These are phyloP conservation scores for Emmonsia crescens DNA, from an alignment of 2,329 filamentous ascomycete genomes.

Conservation along the genomic window DNA sequence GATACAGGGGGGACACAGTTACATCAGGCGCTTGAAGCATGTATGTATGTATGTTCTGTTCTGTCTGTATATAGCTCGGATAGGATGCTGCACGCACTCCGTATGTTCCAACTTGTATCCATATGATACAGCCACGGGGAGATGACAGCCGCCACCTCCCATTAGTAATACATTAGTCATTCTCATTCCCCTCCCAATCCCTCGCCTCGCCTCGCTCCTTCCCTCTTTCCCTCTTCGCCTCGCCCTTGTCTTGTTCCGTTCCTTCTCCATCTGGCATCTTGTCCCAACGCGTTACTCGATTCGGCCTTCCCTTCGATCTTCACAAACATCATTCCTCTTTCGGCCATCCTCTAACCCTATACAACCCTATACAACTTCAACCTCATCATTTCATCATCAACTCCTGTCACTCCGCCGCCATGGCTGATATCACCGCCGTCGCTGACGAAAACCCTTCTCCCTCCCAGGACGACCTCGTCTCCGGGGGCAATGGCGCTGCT, in stretches of 20 bases:
- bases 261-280: constrained; percentile 14
- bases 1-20: too few relatives aligned
- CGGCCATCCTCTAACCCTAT: constrained; percentile 18
- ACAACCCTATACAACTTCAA: neutral
- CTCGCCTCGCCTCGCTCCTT: neutral
- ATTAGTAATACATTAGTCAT: neutral
- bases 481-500: constrained; percentile 53
- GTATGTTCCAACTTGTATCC: too few relatives aligned
- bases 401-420: constrained; percentile 26
- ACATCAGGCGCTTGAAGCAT: too few relatives aligned
- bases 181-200: too few relatives aligned
- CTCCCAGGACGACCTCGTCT: constrained; percentile 59
- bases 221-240: constrained; percentile 12
- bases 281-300: constrained; percentile 38
- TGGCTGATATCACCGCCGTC: constrained; percentile 74
- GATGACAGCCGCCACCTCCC: too few relatives aligned
- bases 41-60: too few relatives aligned
- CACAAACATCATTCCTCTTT: constrained; percentile 37
- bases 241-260: constrained; percentile 27
- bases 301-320: constrained; percentile 27
- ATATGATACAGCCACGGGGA: too few relatives aligned
- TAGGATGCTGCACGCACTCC: too few relatives aligned
- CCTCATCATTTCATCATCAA: constrained; percentile 8
- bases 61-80: too few relatives aligned
- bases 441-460: constrained; percentile 64